Conservation (phyloP, 257 asterid species). For the Phtheirospermum japonicum region DNA sequence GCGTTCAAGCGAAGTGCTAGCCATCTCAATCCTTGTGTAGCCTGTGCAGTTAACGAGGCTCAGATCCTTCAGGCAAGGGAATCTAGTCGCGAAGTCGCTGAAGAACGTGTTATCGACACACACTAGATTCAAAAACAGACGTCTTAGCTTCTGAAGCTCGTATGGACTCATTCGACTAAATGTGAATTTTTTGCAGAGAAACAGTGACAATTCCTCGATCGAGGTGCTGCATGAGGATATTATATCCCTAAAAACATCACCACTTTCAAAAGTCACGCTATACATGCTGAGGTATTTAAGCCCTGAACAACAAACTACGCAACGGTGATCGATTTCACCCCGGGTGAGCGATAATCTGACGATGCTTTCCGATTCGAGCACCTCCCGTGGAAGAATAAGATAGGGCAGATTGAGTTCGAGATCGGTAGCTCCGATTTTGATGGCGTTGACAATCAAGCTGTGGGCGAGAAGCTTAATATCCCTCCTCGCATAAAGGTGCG, state of each 20-base stretch:
- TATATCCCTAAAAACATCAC: background rate
- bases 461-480: too few species aligned
- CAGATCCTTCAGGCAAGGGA: constrained; percentile 14
- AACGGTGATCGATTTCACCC: background rate
- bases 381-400: background rate
- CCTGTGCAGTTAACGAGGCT: background rate
- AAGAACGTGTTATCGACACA: background rate
- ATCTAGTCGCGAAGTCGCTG: background rate
- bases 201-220: background rate
- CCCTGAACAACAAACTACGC: background rate
- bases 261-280: background rate
- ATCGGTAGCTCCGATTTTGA: background rate
- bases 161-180: background rate
- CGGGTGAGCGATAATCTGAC: background rate
- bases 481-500: too few species aligned
- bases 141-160: too few species aligned
- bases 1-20: background rate
- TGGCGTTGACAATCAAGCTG: background rate
- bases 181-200: background rate
- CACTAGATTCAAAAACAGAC: background rate
- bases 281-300: background rate
- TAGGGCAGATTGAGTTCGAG: background rate
- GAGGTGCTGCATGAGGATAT: too few species aligned
- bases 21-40: background rate
- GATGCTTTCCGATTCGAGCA: background rate